Base-by-base conservation (phyloP, 208 protist genomes). In the Wallacemonas collosoma region DNA sequence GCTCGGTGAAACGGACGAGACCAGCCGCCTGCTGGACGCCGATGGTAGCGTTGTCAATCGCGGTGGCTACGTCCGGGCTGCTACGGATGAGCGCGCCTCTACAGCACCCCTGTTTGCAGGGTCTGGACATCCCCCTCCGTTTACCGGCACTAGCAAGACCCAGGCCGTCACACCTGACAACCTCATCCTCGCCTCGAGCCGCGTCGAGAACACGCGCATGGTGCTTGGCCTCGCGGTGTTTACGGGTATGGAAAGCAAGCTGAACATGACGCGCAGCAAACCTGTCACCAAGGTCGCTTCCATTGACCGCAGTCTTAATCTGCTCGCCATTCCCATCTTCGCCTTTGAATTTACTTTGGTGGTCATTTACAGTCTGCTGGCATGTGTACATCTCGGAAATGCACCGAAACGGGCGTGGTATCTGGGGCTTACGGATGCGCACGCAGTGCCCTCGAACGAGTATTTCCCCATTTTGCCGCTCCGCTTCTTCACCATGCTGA, bases 241-340 rank as follows among this genome's bases (percentile, higher is more conserved):
- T 68, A 98, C 97, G 3, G 97, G 97, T 3, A 87, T 88, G 40
- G 87, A 98, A 63, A 98, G 93, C 2, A 98, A 98, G 80, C 85
- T 95, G 36, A 85, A 79, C 50, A 85, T 90, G 80, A 97, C 96
- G 48, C 94, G 93, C 45, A 71, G 74, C 38, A 38, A 60, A 14
- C 92, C 95, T 4, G 83, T 80, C 11, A 85, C 83, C 0, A 99
- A 99, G 76, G 91, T 87, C 74, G 96, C 96, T n/a, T 85, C 85
- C 40, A 86, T 97, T 47, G 97, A 99, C 72, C 60, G 78, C 40
- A 70, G 71, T 7, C 92, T 97, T 72, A 98, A 97, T 62, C 70
- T 73, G 60, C 74, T 94, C 56, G 76, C 90, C 2, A 88, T 98
- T 43, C 39, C 78, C 35, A 82, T 98, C n/a, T 98, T 98, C 75